Conservation (phyloP, 83 land plant genomes). For the Thuja plicata region DNA sequence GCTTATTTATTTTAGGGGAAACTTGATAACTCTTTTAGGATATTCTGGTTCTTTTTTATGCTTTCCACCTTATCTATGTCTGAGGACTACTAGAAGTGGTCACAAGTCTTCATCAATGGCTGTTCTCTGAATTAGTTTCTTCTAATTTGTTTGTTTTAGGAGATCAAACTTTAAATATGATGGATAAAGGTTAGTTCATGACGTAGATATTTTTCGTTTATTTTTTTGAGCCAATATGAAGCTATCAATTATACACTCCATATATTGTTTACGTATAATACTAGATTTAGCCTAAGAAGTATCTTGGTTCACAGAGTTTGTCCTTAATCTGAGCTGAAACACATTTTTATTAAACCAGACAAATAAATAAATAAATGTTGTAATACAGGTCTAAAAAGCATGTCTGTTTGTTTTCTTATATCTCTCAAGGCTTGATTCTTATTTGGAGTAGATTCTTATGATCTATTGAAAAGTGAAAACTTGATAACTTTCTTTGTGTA, state of each 20-base stretch:
- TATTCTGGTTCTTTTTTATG: not conserved
- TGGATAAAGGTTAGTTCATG: not conserved
- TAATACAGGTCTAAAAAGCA: not conserved
- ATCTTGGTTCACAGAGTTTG: not conserved
- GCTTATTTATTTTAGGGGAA: not conserved
- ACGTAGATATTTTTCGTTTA: not conserved
- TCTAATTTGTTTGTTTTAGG: not conserved
- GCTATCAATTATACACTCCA: not conserved
- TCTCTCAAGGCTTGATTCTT: not conserved
- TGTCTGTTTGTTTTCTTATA: not conserved
- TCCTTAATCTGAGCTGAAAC: not conserved
- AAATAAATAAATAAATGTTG: not conserved
- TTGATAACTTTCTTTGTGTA: not conserved
- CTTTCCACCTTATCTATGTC: not conserved
- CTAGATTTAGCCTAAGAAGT: not conserved
- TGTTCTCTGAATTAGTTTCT: not conserved
- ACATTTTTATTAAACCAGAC: not conserved
- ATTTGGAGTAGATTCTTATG: not conserved
- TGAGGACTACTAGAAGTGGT: not conserved
- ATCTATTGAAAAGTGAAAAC: not conserved
- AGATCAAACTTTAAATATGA: not conserved
- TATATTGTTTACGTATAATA: not conserved
- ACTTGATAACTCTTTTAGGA: not conserved
- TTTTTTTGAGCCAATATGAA: not conserved
- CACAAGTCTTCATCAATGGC: not conserved